phyloP scores from a whole-genome alignment of 805 yeast species.

The Wickerhamomyces queroliae region DNA sequence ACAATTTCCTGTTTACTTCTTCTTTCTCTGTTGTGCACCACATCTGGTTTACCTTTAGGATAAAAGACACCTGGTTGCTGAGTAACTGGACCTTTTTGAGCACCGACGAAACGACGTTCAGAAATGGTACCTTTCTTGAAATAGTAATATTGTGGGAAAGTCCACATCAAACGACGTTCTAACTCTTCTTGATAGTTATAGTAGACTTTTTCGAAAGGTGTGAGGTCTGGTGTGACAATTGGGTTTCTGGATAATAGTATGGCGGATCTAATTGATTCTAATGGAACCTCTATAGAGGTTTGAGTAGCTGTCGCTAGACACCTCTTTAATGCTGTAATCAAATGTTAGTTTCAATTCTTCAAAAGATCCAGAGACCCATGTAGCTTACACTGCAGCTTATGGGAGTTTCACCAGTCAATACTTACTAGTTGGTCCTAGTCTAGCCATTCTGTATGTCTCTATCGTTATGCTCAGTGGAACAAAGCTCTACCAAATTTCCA shows the following conservation, averaged over 20 bases:
- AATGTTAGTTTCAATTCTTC: not conserved
- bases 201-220: constrained; percentile 67
- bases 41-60: constrained; percentile 79
- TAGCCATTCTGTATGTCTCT: no score
- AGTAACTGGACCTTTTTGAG: constrained; percentile 70
- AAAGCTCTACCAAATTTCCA: no score
- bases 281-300: constrained; percentile 11
- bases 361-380: not conserved
- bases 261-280: constrained; percentile 33
- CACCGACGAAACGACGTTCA: constrained; percentile 70
- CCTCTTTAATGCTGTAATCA: constrained; percentile 14
- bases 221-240: constrained; percentile 70
- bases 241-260: constrained; percentile 78
- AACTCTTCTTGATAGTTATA: constrained; percentile 81
- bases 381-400: not conserved
- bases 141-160: constrained; percentile 91
- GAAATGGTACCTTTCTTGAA: constrained; percentile 86
- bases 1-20: constrained; percentile 69
- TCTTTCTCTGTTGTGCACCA: constrained; percentile 86
- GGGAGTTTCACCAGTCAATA: no score
- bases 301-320: constrained; percentile 17
- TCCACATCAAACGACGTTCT: constrained; percentile 92
- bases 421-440: no score
- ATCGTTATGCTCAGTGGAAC: no score
- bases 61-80: constrained; percentile 73